phyloP scores from a whole-genome alignment of 257 asterid species.

The Solanum lycopersicoides region DNA sequence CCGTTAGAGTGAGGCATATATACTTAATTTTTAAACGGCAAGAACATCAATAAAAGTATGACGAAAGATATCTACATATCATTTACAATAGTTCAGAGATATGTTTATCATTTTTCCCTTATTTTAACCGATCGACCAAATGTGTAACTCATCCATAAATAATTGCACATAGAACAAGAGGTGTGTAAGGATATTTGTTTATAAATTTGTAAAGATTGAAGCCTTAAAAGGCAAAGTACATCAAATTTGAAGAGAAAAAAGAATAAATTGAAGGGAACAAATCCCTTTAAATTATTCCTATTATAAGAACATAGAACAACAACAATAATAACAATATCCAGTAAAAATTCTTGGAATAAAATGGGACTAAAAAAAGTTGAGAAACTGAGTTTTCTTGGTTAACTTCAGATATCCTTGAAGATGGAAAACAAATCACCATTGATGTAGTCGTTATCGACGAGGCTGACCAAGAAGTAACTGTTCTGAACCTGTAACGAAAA shows the following conservation, averaged over 20 bases:
- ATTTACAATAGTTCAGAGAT: too few species aligned
- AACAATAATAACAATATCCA: not conserved
- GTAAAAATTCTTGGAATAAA: not conserved
- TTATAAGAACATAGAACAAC: not conserved
- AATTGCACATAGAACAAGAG: not conserved
- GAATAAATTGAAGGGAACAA: not conserved
- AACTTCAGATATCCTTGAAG: conserved; percentile 46
- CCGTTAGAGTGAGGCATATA: too few species aligned
- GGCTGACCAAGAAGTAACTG: conserved; percentile 74
- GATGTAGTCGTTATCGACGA: conserved; percentile 78
- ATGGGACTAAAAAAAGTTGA: not conserved
- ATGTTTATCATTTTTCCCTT: too few species aligned
- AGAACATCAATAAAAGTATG: too few species aligned
- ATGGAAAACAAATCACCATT: conserved; percentile 67
- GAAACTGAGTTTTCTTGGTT: not conserved
- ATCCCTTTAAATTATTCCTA: not conserved
- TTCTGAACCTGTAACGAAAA: conserved; percentile 47
- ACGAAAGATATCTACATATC: too few species aligned
- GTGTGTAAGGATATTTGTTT: not conserved
- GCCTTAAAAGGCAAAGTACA: not conserved
- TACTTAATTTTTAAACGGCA: accelerated
- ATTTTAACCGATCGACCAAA: not conserved
- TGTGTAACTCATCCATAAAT: not conserved
- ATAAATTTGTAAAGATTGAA: not conserved
- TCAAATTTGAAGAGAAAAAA: not conserved